Conservation (phyloP, 345 rosid genomes). For the Arabis alpina region DNA sequence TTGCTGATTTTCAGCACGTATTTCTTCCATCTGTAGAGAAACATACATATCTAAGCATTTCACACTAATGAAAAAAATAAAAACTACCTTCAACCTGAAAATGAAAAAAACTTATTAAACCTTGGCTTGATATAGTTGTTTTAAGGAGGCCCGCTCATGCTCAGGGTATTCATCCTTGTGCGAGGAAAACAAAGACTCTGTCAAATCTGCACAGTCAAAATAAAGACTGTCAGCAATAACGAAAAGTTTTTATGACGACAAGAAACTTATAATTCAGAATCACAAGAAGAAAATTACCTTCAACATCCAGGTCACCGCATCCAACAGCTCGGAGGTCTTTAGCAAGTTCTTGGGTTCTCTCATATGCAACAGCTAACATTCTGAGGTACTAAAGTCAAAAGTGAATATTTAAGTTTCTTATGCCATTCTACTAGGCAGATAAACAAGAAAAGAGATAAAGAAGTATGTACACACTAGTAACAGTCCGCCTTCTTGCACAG, state of each 20-base stretch:
- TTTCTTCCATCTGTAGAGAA: slow-evolving; percentile 82
- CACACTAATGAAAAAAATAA: slow-evolving; percentile 13
- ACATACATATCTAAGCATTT: slow-evolving; percentile 26
- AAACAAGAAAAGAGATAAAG: slow-evolving; percentile 23
- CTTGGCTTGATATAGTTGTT: slow-evolving; percentile 88
- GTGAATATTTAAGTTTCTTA: slow-evolving; percentile 24
- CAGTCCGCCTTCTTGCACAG: slow-evolving; percentile 75
- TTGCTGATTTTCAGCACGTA: slow-evolving; percentile 81
- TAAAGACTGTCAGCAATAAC: slow-evolving; percentile 31
- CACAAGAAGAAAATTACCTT: slow-evolving; percentile 57
- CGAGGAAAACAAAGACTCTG: slow-evolving; percentile 89
- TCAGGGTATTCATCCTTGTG: slow-evolving; percentile 98
- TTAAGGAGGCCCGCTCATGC: slow-evolving; percentile 90
- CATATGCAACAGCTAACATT: slow-evolving; percentile 95
- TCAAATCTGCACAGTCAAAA: slow-evolving; percentile 60
- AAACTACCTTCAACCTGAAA: slow-evolving; percentile 24
- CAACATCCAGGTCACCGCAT: slow-evolving; percentile 97
- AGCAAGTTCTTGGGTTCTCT: slow-evolving; percentile 97
- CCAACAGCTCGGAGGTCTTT: slow-evolving; percentile 93
- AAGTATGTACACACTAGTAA: slow-evolving; percentile 49
- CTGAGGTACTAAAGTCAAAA: slow-evolving; percentile 88
- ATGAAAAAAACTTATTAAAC: slow-evolving; percentile 45
- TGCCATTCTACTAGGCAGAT: slow-evolving; percentile 13
- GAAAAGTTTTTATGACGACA: slow-evolving; percentile 1
- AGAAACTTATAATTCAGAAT: slow-evolving; percentile 22